Evolutionary conservation across 257 asterid genomes (phyloP), one percentile per base, ranked within the genome.

Genomic region (Solanum ossicruentum): DNA sequence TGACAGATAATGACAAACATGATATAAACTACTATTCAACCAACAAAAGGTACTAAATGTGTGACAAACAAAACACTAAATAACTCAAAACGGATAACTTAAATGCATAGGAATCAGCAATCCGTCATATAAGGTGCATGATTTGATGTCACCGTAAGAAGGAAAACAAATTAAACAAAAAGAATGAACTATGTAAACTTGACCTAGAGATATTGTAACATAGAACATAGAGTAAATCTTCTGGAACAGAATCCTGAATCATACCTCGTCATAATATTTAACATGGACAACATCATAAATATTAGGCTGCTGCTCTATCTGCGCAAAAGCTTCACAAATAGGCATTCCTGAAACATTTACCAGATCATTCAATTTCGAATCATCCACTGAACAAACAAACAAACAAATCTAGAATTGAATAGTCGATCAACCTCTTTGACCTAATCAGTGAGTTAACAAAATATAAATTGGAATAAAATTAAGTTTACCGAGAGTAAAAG

Each of bases 231-330:
- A 72, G 43, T 36, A 32, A 6, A n/a, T 12, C 73, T 36, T 86
- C 85, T 66, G 23, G 81, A 28, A 88, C 32, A 51, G 63, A 18
- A 12, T 32, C 63, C 43, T 51, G 78, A 72, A 85, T 87, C 93
- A 54, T 83, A 95, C 98, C 98, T 95, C 98, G 16, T 95, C 97
- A 18, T 88, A 93, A 86, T 95, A 93, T 92, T 93, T 95, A 83
- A 95, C 97, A 84, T 95, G 97, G 86, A 93, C 97, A 89, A 89
- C 96, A 78, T 95, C 97, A 58, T 95, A 95, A 36, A 91, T 89
- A 69, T 90, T 95, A 11, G 97, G 97, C 86, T 93, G 95, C 87
- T 92, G 97, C 85, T 95, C 98, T 83, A 95, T 92, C 69, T 93
- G 97, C 51, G 95, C 94, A 88, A 95, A 93, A n/a, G 98, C 97